Conservation (phyloP, 345 rosid species). For the Aethionema arabicum region DNA sequence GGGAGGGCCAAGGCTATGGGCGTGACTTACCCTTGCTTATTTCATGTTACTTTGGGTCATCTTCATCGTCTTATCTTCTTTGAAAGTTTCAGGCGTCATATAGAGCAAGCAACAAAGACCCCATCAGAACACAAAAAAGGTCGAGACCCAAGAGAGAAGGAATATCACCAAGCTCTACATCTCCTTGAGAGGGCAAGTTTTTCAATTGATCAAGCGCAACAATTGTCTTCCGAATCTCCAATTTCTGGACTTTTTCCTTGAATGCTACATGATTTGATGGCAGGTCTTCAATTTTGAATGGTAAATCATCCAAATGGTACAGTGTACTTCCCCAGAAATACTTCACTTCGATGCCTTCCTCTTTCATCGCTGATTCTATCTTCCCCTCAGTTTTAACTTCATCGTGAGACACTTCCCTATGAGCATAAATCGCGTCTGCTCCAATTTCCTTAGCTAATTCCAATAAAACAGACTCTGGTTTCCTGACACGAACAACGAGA, state of each 20-base stretch:
- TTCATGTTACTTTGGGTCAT: conserved; percentile 80
- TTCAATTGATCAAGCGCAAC: conserved; percentile 83
- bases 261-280: conserved; percentile 79
- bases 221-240: conserved; percentile 85
- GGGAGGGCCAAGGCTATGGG: conserved; percentile 88
- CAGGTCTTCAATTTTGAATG: conserved; percentile 82
- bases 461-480: conserved; percentile 69
- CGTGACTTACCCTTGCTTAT: conserved; percentile 63
- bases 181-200: conserved; percentile 84
- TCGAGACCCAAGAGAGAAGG: conserved; percentile 89
- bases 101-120: conserved; percentile 33
- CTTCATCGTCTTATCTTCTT: conserved; percentile 76
- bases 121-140: conserved; percentile 12
- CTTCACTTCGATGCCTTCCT: conserved; percentile 83
- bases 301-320: conserved; percentile 90
- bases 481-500: conserved; percentile 83
- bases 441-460: conserved; percentile 89
- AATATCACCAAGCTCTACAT: conserved; percentile 87
- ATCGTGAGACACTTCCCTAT: conserved; percentile 80
- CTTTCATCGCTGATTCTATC: conserved; percentile 84
- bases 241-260: conserved; percentile 64
- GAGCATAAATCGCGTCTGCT: conserved; percentile 88
- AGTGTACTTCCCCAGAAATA: conserved; percentile 97
- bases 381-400: conserved; percentile 87
- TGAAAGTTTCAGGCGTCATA: conserved; percentile 58